A percentile compares a stretch with the other conserved stretches of the same genome.
phyloP scores from a whole-genome alignment of 2,329 filamentous ascomycete genomes.

The Ambrosiella beaveri region DNA sequence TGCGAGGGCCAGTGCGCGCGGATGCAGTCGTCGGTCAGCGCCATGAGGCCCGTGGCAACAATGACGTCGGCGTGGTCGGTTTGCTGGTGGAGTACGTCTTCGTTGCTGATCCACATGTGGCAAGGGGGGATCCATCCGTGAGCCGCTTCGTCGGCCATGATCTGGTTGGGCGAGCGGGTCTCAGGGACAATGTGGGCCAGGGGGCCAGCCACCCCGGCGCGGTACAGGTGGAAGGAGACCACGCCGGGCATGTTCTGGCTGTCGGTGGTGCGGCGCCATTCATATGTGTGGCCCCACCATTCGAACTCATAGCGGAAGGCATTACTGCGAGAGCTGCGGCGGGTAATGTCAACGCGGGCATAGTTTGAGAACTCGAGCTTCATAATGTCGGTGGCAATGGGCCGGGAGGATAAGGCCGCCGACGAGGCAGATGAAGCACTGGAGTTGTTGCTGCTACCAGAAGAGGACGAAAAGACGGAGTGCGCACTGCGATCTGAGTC shows the following conservation, averaged over 20 bases:
- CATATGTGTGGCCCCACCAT: conserved; percentile 78
- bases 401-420: conserved; percentile 17
- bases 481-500: background rate
- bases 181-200: conserved; percentile 79
- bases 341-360: conserved; percentile 69
- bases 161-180: conserved; percentile 52
- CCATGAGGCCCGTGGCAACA: conserved; percentile 73
- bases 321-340: conserved; percentile 39
- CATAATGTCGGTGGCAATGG: conserved; percentile 54
- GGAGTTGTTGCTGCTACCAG: background rate
- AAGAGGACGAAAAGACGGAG: conserved; percentile 9
- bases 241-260: conserved; percentile 48
- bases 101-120: conserved; percentile 77
- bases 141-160: conserved; percentile 52
- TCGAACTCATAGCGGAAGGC: conserved; percentile 74
- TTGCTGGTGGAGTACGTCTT: conserved; percentile 46
- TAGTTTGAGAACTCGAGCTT: conserved; percentile 97
- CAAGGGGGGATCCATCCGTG: conserved; percentile 85
- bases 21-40: conserved; percentile 83
- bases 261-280: conserved; percentile 61
- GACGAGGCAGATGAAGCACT: conserved; percentile 14
- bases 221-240: conserved; percentile 65
- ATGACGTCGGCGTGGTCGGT: conserved; percentile 81
- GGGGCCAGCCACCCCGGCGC: conserved; percentile 41
- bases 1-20: conserved; percentile 44